Evolutionary conservation across 768 basidiomycete genomes (phyloP).

Genomic region (Gloeopeniophorella convolvens): DNA sequence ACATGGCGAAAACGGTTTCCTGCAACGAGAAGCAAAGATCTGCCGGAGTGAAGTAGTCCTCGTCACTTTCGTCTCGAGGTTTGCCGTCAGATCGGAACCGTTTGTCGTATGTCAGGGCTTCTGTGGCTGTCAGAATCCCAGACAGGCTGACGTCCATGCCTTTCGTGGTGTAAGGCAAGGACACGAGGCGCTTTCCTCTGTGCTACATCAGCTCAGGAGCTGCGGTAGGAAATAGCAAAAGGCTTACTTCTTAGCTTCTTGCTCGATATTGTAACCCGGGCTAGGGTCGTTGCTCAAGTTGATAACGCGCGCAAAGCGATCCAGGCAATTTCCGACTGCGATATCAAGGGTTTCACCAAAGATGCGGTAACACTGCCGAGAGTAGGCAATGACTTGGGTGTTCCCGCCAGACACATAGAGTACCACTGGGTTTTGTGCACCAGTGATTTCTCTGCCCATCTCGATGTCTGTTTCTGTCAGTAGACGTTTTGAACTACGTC

Average conservation of each 20-base stretch:
- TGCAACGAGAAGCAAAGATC: slow-evolving; percentile 96
- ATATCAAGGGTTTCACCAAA: slow-evolving; percentile 99
- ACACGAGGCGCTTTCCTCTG: slow-evolving; percentile 78
- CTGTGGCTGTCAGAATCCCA: slow-evolving; percentile 84
- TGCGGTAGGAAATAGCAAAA: slow-evolving; percentile 2
- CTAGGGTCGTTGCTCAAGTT: slow-evolving; percentile 92
- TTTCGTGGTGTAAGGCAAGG: slow-evolving; percentile 92
- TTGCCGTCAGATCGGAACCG: slow-evolving; percentile 54
- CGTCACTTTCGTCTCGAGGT: slow-evolving; percentile 34
- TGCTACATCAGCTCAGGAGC: background rate
- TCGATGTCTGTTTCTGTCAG: slow-evolving; percentile 71
- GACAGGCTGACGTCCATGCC: slow-evolving; percentile 98
- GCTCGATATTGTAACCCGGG: slow-evolving; percentile 97
- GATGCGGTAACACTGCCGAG: slow-evolving; percentile 93
- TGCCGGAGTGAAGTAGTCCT: slow-evolving; percentile 84
- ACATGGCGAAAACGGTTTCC: slow-evolving; percentile 96
- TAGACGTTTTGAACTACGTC: background rate
- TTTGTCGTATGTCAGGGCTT: slow-evolving; percentile 83
- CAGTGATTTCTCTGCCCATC: slow-evolving; percentile 94
- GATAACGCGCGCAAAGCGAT: slow-evolving; percentile 93
- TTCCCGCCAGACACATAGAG: slow-evolving; percentile 99
- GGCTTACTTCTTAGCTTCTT: slow-evolving; percentile 81
- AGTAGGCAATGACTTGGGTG: slow-evolving; percentile 99
- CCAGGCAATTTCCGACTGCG: slow-evolving; percentile 98
- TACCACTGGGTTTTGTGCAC: slow-evolving; percentile 91